Percentiles rank a stretch among this genome's conserved stretches.
Evolutionary conservation across 805 yeast genomes (phyloP).

Genomic region (Ogataea minuta): DNA sequence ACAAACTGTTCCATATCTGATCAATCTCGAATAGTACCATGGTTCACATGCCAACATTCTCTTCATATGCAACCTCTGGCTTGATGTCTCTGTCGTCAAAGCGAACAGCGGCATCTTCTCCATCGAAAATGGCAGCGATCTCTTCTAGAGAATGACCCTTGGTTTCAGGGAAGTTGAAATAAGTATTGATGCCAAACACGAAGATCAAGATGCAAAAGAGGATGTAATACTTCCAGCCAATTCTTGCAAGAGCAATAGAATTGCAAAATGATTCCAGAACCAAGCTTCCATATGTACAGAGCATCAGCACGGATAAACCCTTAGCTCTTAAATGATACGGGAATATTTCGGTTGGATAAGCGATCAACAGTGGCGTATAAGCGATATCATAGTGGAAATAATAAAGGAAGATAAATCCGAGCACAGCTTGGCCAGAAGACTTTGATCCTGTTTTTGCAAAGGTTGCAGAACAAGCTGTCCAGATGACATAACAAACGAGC

Average conservation of each 20-base stretch:
- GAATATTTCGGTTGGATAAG: conserved; percentile 48
- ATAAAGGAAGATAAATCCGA: conserved; percentile 27
- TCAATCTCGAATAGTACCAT: too few relatives aligned
- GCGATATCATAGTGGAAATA: conserved; percentile 44
- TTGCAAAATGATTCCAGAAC: conserved; percentile 24
- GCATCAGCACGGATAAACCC: conserved; percentile 40
- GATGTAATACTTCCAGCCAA: conserved; percentile 37
- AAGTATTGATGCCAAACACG: conserved; percentile 23
- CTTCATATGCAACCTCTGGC: too few relatives aligned
- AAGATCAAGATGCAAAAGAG: conserved; percentile 33
- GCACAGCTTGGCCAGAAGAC: conserved; percentile 26
- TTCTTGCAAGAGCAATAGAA: conserved; percentile 38
- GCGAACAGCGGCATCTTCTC: conserved; percentile 1
- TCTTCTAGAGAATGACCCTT: conserved; percentile 40
- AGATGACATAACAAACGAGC: conserved; percentile 40
- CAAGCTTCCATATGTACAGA: not conserved
- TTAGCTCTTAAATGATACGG: conserved; percentile 56
- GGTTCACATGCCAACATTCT: too few relatives aligned
- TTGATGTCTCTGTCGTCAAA: too few relatives aligned
- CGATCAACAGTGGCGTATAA: conserved; percentile 44
- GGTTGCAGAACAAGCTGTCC: conserved; percentile 49
- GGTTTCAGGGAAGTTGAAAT: conserved; percentile 47
- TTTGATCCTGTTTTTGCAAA: conserved; percentile 10
- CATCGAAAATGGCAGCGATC: conserved; percentile 44
- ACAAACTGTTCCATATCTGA: too few relatives aligned